These are phyloP conservation scores for Keqinozyma sinolaborantium DNA, from an alignment of 1,139 yeast genomes.

Conservation along the genomic window DNA sequence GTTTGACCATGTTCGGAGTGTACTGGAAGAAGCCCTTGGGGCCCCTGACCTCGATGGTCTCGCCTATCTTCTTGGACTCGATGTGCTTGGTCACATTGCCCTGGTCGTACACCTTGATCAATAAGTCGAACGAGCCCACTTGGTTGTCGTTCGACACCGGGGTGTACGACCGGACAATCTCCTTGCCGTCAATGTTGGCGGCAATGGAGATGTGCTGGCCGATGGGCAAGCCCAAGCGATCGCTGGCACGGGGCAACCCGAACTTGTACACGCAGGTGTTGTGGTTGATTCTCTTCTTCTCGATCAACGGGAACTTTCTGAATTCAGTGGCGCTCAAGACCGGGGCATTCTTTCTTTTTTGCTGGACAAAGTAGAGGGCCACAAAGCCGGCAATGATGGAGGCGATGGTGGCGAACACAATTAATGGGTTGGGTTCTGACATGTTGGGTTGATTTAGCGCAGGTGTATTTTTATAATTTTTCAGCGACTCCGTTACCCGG, in stretches of 20 bases:
- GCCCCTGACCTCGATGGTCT: slow-evolving; percentile 58
- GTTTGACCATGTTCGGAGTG: slow-evolving; percentile 75
- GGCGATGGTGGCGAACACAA: slow-evolving; percentile 40
- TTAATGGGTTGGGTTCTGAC: slow-evolving; percentile 30
- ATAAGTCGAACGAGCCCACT: slow-evolving; percentile 82
- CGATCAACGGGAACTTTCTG: slow-evolving; percentile 78
- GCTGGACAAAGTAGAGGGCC: slow-evolving; percentile 33
- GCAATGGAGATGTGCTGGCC: slow-evolving; percentile 89
- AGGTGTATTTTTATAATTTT: slow-evolving; percentile 1
- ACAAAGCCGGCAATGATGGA: slow-evolving; percentile 36
- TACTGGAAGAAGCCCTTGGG: slow-evolving; percentile 93
- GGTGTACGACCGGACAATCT: slow-evolving; percentile 86
- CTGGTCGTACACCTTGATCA: slow-evolving; percentile 87
- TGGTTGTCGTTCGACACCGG: slow-evolving; percentile 87
- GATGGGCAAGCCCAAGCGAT: slow-evolving; percentile 83
- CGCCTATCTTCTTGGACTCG: slow-evolving; percentile 55
- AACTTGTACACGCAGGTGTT: slow-evolving; percentile 85
- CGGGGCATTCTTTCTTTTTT: slow-evolving; percentile 40
- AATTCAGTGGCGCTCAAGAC: slow-evolving; percentile 65
- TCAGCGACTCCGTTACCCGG: slow-evolving; percentile 1
- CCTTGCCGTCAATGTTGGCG: slow-evolving; percentile 67
- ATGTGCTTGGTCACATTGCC: slow-evolving; percentile 85
- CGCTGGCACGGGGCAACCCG: slow-evolving; percentile 73
- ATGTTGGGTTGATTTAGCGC: background rate
- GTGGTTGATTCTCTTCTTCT: slow-evolving; percentile 74